phyloP scores from a whole-genome alignment of 2,329 filamentous ascomycete genomes.

The Gliomastix tumulicola region DNA sequence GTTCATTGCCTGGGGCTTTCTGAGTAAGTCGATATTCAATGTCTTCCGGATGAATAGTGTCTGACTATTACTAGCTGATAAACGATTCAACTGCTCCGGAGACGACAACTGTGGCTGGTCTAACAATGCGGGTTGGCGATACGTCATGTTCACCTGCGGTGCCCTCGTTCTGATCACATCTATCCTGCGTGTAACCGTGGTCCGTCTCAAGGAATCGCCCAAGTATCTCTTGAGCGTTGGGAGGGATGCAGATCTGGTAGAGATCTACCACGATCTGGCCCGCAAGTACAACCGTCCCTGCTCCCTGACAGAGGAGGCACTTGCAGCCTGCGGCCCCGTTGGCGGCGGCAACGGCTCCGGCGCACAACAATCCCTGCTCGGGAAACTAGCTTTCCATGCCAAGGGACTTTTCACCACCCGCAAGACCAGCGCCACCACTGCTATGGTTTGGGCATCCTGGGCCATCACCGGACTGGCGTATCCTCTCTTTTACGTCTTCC shows the following conservation, averaged over 20 bases:
- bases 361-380: constrained; percentile 15
- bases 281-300: constrained; percentile 29
- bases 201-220: constrained; percentile 50
- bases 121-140: constrained; percentile 44
- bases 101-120: constrained; percentile 26
- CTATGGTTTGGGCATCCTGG: constrained; percentile 60
- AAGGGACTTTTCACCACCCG: constrained; percentile 53
- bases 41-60: constrained; percentile 19
- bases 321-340: constrained; percentile 26
- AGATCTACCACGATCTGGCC: constrained; percentile 28
- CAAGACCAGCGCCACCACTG: constrained; percentile 48
- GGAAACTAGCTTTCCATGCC: constrained; percentile 38
- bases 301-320: constrained; percentile 27
- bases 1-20: constrained; percentile 34
- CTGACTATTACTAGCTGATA: background rate
- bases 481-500: constrained; percentile 62
- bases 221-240: constrained; percentile 51
- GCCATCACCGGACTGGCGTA: constrained; percentile 59
- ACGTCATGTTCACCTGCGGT: constrained; percentile 39
- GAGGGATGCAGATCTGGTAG: constrained; percentile 41
- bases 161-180: constrained; percentile 41
- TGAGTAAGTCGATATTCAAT: constrained; percentile 2
- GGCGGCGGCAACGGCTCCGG: constrained; percentile 15
- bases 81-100: constrained; percentile 9
- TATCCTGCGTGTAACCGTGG: constrained; percentile 43